Percentiles rank a stretch among this genome's conserved stretches.
Conservation (phyloP, 108 stramenopile genomes). For the Fragilariopsis cylindrus region DNA sequence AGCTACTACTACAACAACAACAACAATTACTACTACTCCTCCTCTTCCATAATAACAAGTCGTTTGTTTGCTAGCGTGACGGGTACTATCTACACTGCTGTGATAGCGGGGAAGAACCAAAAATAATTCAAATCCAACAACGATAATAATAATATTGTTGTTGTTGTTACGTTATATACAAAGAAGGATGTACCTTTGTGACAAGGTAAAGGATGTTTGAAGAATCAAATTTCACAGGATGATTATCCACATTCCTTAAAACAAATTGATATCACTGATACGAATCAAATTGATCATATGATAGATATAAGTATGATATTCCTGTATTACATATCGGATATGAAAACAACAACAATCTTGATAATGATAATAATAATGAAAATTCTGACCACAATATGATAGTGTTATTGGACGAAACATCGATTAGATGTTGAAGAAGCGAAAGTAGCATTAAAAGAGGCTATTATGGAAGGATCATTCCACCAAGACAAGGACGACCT, state of each 20-base stretch:
- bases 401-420: conserved; percentile 85
- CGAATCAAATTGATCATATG: conserved; percentile 57
- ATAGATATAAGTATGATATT: conserved; percentile 86
- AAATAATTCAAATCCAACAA: no score
- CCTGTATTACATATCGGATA: conserved; percentile 68
- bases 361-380: neutral
- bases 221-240: conserved; percentile 39
- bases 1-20: neutral
- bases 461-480: conserved; percentile 49
- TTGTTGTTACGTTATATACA: conserved; percentile 59
- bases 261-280: conserved; percentile 82
- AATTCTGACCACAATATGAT: neutral
- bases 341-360: neutral
- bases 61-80: conserved; percentile 55
- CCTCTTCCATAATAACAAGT: neutral
- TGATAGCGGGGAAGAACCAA: conserved; percentile 27
- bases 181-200: conserved; percentile 83
- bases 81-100: conserved; percentile 56
- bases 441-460: conserved; percentile 41
- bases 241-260: conserved; percentile 68
- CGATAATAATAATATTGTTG: neutral
- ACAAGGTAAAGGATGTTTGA: conserved; percentile 75
- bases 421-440: conserved; percentile 61
- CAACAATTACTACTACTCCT: neutral
- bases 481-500: conserved; percentile 57